Evolutionary conservation across 305 asterid genomes (phyloP).

Genomic region (Fraxinus xanthoxyloides): DNA sequence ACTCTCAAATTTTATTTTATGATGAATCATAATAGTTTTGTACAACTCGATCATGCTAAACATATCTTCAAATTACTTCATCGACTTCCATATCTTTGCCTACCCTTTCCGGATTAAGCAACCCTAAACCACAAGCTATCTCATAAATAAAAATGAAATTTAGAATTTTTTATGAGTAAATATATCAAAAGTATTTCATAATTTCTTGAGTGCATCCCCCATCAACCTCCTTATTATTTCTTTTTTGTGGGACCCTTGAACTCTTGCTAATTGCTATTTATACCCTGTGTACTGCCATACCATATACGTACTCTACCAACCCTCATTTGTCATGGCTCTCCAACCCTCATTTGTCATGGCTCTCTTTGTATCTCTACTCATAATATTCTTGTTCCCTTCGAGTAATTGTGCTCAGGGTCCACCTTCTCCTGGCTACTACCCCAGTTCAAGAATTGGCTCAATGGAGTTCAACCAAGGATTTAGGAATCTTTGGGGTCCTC

Average conservation of each 20-base stretch:
- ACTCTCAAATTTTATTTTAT: too few species aligned
- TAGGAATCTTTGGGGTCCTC: slow-evolving; percentile 81
- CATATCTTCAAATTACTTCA: not conserved
- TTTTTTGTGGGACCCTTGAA: not conserved
- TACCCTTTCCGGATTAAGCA: slow-evolving; percentile 11
- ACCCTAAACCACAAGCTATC: slow-evolving; percentile 26
- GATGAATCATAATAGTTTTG: too few species aligned
- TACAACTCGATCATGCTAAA: too few species aligned
- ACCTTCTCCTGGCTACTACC: slow-evolving; percentile 84
- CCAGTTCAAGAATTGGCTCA: slow-evolving; percentile 49
- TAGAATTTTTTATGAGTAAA: slow-evolving; percentile 15
- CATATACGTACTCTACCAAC: not conserved
- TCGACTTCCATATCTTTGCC: not conserved
- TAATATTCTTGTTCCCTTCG: slow-evolving; percentile 33
- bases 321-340: not conserved
- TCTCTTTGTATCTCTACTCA: slow-evolving; percentile 28
- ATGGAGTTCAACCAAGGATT: slow-evolving; percentile 52
- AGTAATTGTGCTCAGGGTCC: slow-evolving; percentile 54
- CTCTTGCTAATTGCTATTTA: not conserved
- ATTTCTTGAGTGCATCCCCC: slow-evolving; percentile 31
- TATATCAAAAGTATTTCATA: not conserved
- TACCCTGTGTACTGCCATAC: not conserved
- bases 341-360: slow-evolving; percentile 31
- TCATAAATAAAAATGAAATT: not conserved
- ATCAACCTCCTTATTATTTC: slow-evolving; percentile 27